Percentiles rank a stretch among this genome's conserved stretches.
These are phyloP conservation scores for Neonectria neomacrospora DNA, from an alignment of 2,329 filamentous ascomycete genomes.

Conservation along the genomic window DNA sequence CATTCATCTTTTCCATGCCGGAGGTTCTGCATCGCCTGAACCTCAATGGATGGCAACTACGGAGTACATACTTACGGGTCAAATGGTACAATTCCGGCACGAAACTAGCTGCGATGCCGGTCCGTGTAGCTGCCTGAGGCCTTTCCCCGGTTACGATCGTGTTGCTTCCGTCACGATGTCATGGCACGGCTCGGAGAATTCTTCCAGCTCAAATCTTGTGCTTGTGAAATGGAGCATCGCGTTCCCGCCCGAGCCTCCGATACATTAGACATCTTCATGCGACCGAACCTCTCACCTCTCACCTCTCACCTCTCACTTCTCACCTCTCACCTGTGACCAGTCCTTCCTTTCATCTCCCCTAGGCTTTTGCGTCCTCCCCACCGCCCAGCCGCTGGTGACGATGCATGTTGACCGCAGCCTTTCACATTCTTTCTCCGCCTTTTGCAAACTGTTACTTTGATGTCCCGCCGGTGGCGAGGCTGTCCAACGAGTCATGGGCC, in stretches of 20 bases:
- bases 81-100: neutral
- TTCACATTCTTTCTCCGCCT: neutral
- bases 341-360: conserved; percentile 21
- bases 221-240: conserved; percentile 34
- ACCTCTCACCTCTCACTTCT: conserved; percentile 16
- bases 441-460: conserved; percentile 5
- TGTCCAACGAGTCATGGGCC: conserved; percentile 6
- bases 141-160: conserved; percentile 5
- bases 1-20: conserved; percentile 6
- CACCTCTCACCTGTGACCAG: conserved; percentile 17
- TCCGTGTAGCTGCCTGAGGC: neutral
- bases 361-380: conserved; percentile 23
- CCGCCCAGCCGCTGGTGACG: conserved; percentile 20
- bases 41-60: neutral
- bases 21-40: neutral
- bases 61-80: too few relatives aligned
- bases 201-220: conserved; percentile 36
- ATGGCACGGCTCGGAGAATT: conserved; percentile 43
- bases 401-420: conserved; percentile 9
- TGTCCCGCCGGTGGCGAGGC: conserved; percentile 23
- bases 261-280: conserved; percentile 2
- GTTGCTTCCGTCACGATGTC: conserved; percentile 34
- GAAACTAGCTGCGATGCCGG: neutral
- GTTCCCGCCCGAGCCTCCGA: conserved; percentile 26
- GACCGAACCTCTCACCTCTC: conserved; percentile 4